Evolutionary conservation across 257 asterid genomes (phyloP).

Genomic region (Rehmannia glutinosa): DNA sequence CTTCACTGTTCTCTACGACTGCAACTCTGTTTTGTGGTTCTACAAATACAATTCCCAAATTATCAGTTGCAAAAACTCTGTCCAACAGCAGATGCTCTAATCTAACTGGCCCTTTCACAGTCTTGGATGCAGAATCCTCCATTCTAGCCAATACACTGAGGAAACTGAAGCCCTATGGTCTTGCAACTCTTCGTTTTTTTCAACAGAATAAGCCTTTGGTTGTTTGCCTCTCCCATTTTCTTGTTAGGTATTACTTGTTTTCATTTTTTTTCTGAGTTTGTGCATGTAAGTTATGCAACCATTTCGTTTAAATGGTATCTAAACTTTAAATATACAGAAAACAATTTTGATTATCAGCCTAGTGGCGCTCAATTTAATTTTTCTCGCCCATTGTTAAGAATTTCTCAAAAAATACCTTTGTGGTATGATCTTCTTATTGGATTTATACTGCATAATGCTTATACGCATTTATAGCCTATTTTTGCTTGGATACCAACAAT

Average conservation of each 20-base stretch:
- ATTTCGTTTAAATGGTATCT: too few relatives aligned
- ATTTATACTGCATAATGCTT: not conserved
- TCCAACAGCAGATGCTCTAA: slow-evolving; percentile 19
- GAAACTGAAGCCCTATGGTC: slow-evolving; percentile 30
- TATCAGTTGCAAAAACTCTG: slow-evolving; percentile 12
- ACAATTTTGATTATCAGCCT: too few relatives aligned
- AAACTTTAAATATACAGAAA: too few relatives aligned
- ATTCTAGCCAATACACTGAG: slow-evolving; percentile 20
- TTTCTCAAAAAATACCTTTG: not conserved
- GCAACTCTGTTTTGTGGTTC: slow-evolving; percentile 20
- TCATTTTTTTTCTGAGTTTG: not conserved
- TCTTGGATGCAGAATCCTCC: slow-evolving; percentile 23
- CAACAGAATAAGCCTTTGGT: slow-evolving; percentile 23
- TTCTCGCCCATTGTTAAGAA: too few relatives aligned
- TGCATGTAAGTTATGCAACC: too few relatives aligned
- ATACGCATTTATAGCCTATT: not conserved
- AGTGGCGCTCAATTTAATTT: too few relatives aligned
- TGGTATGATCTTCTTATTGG: not conserved
- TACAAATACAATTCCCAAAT: slow-evolving; percentile 21
- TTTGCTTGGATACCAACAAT: not conserved
- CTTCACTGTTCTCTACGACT: slow-evolving; percentile 21
- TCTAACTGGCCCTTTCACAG: not conserved
- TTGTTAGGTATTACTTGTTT: slow-evolving; percentile 26
- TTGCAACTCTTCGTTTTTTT: slow-evolving; percentile 16
- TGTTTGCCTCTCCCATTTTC: slow-evolving; percentile 24